A percentile compares a stretch with the other conserved stretches of the same genome.
These are phyloP conservation scores for Komagataella kurtzmanii DNA, from an alignment of 805 yeast species.

Conservation along the genomic window DNA sequence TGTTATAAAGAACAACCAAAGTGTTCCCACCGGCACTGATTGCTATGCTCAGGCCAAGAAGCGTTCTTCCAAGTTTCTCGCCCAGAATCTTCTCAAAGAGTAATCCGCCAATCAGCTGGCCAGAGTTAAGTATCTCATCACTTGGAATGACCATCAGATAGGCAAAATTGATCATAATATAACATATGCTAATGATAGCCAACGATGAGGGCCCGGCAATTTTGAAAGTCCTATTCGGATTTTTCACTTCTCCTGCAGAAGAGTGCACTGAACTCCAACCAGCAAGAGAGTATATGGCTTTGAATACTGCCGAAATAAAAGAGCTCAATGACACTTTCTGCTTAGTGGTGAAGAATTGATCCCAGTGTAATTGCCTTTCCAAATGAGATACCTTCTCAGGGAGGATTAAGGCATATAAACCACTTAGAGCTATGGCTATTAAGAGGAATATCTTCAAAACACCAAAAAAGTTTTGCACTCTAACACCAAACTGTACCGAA, in stretches of 20 bases:
- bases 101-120: constrained; percentile 37
- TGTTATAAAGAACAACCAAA: constrained; percentile 37
- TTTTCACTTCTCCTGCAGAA: constrained; percentile 38
- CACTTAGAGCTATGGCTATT: constrained; percentile 39
- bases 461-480: constrained; percentile 51
- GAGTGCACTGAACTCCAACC: constrained; percentile 48
- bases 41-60: constrained; percentile 36
- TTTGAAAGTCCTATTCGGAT: constrained; percentile 34
- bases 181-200: constrained; percentile 26
- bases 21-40: constrained; percentile 43
- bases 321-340: constrained; percentile 22
- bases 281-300: constrained; percentile 34
- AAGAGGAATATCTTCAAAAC: constrained; percentile 42
- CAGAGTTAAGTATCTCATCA: constrained; percentile 27
- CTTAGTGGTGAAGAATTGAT: constrained; percentile 11
- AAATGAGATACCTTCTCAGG: constrained; percentile 31
- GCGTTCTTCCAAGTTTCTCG: constrained; percentile 27
- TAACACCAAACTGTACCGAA: constrained; percentile 46
- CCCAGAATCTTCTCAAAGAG: constrained; percentile 40
- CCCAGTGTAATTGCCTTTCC: constrained; percentile 25
- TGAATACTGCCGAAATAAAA: constrained; percentile 35
- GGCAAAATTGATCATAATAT: constrained; percentile 33
- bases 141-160: constrained; percentile 37
- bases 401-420: constrained; percentile 39
- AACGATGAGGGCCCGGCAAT: constrained; percentile 42